Conservation (phyloP, 1,284 basidiomycete species). For the Rhodotorula sp. region DNA sequence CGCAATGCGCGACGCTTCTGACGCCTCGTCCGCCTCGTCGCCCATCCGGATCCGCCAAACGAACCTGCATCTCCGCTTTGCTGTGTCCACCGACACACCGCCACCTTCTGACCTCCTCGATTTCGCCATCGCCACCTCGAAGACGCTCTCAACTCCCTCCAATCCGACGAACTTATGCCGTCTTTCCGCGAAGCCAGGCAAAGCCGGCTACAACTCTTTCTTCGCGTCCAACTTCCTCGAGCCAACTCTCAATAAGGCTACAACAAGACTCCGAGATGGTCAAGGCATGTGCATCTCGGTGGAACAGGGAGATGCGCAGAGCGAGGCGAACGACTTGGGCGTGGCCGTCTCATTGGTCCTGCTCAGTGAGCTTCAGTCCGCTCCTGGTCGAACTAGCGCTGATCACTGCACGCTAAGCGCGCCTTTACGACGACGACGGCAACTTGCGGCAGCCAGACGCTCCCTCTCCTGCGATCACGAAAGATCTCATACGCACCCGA, state of each 20-base stretch:
- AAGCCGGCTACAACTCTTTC: slow-evolving; percentile 31
- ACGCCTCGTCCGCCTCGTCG: background rate
- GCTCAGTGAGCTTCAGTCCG: slow-evolving; percentile 15
- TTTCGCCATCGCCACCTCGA: background rate
- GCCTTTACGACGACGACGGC: slow-evolving; percentile 20
- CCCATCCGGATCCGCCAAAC: slow-evolving; percentile 6
- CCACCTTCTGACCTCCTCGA: background rate
- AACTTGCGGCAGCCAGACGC: background rate
- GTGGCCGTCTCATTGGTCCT: slow-evolving; percentile 28
- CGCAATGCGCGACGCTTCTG: background rate
- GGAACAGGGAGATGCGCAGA: slow-evolving; percentile 9
- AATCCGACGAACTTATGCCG: background rate
- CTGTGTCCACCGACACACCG: background rate
- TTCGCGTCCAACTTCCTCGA: slow-evolving; percentile 15
- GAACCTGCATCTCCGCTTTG: slow-evolving; percentile 8
- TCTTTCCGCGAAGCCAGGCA: slow-evolving; percentile 12
- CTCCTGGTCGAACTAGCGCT: background rate
- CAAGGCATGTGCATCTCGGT: background rate
- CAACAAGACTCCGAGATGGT: background rate
- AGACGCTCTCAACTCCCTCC: background rate
- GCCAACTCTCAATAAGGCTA: background rate
- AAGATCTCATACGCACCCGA: slow-evolving; percentile 33
- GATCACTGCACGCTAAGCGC: slow-evolving; percentile 7
- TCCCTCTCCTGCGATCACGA: slow-evolving; percentile 16
- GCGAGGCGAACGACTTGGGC: slow-evolving; percentile 38